Evolutionary conservation across 805 yeast species (phyloP), one percentile per base, ranked within the genome.

Genomic region (Ogataea glucozyma): DNA sequence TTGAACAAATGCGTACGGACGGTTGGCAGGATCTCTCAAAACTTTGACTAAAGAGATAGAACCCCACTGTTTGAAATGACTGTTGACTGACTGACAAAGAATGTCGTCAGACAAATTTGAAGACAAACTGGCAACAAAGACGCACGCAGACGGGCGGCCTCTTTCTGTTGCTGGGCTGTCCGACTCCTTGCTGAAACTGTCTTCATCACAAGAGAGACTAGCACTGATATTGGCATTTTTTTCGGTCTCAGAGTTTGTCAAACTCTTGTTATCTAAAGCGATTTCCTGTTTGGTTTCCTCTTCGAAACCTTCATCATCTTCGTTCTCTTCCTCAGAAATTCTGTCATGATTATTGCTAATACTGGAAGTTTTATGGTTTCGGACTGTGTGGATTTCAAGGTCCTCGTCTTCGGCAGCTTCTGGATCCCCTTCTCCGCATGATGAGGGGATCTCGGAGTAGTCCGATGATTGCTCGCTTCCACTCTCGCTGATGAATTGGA

Each of bases 1-100:
- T 66, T 89, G 97, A 34, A 89, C 96, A 72, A 89, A 89, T 0
- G 96, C 96, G 65, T 89, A 89, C 2, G 97, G 97, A 35, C 96
- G 72, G 57, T 85, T 84, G 17, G 80, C 72, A 12, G 85, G 79
- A 66, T 89, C 96, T 41, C 96, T 71, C 45, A 89, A 71, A 2
- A 89, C 96, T 58, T 89, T 89, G 12, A 88, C 95, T 17, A 83
- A 67, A 2, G 81, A 72, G 30, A 87, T 67, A 31, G 73, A 69
- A 6, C 96, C 96, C 81, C 83, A 89, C 58, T 77, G 70, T 45
- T 69, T 64, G 53, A 89, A 88, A 57, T 80, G 88, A 24, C 73
- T 66, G 2, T 81, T 75, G 4, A 88, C 93, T 0, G 91, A 78
- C 23, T 72, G 60, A 56, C 84, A 77, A 42, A 89, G 71, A 35